phyloP scores from a whole-genome alignment of 352 stramenopile species.

The Nothophytophthora sp. region DNA sequence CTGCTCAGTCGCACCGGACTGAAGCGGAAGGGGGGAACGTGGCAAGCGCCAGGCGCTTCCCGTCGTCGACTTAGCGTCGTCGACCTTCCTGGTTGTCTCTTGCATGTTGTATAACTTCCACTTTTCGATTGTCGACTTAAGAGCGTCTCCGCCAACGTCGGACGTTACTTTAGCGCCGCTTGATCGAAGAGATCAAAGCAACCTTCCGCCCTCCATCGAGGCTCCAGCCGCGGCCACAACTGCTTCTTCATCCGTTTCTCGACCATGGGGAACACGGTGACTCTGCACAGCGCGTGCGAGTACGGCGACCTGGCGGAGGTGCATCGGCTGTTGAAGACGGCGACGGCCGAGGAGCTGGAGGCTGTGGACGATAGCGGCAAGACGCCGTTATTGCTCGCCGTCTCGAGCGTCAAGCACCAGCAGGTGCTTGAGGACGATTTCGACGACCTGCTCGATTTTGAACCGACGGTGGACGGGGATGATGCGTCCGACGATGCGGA shows the following conservation, averaged over 20 bases:
- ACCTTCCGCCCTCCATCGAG: too few species aligned
- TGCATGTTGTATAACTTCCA: too few species aligned
- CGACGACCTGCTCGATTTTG: slow-evolving; percentile 31
- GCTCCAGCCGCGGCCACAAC: too few species aligned
- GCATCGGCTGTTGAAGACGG: slow-evolving; percentile 58
- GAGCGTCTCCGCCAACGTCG: too few species aligned
- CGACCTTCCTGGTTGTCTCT: too few species aligned
- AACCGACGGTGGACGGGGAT: slow-evolving; percentile 29
- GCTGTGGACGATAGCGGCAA: slow-evolving; percentile 68
- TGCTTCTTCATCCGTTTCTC: slow-evolving; percentile 1
- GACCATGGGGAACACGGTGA: slow-evolving; percentile 81
- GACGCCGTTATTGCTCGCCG: slow-evolving; percentile 78
- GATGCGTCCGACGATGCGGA: neutral
- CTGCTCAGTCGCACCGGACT: too few species aligned
- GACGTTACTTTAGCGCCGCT: too few species aligned
- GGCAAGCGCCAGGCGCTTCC: too few species aligned
- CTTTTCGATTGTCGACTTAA: too few species aligned
- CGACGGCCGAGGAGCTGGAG: slow-evolving; percentile 68
- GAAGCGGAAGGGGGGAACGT: too few species aligned
- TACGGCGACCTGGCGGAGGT: slow-evolving; percentile 67
- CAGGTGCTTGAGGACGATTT: slow-evolving; percentile 51
- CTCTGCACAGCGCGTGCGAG: slow-evolving; percentile 80
- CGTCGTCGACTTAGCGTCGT: too few species aligned
- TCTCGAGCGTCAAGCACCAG: slow-evolving; percentile 54
- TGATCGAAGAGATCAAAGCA: too few species aligned